phyloP scores from a whole-genome alignment of 768 basidiomycete species.

The Auriculariales sp. region DNA sequence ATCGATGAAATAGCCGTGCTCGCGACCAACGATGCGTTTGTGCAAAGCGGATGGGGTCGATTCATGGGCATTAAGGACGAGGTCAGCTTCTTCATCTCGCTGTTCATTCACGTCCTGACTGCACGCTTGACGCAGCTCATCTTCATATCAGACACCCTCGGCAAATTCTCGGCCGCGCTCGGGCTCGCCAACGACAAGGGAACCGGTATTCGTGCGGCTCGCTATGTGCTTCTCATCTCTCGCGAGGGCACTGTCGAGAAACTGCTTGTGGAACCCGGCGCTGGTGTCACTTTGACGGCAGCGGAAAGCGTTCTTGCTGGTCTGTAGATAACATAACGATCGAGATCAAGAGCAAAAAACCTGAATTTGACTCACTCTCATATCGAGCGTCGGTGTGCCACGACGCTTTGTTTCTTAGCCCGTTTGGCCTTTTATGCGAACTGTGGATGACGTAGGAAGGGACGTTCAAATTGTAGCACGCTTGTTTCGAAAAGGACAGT shows the following conservation, averaged over 20 bases:
- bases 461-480: too few species aligned
- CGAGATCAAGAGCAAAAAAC: too few species aligned
- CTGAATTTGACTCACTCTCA: too few species aligned
- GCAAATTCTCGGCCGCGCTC: conserved; percentile 39
- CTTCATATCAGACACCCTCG: conserved; percentile 40
- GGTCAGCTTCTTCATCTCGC: conserved; percentile 1
- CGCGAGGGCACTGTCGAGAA: conserved; percentile 14
- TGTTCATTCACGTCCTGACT: not conserved
- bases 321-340: too few species aligned
- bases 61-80: conserved; percentile 14
- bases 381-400: too few species aligned
- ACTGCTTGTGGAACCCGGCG: conserved; percentile 32
- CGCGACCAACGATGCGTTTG: conserved; percentile 11
- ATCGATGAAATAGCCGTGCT: conserved; percentile 12
- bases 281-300: conserved; percentile 36
- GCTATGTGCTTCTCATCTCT: conserved; percentile 15
- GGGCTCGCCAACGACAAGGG: conserved; percentile 19
- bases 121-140: conserved; percentile 29
- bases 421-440: too few species aligned
- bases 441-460: too few species aligned
- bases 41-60: conserved; percentile 15
- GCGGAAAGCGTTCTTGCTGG: conserved; percentile 44
- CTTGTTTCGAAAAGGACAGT: too few species aligned
- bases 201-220: conserved; percentile 40
- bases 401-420: too few species aligned